Evolutionary conservation across 345 rosid genomes (phyloP).

Genomic region (Euphorbia pulcherrima): DNA sequence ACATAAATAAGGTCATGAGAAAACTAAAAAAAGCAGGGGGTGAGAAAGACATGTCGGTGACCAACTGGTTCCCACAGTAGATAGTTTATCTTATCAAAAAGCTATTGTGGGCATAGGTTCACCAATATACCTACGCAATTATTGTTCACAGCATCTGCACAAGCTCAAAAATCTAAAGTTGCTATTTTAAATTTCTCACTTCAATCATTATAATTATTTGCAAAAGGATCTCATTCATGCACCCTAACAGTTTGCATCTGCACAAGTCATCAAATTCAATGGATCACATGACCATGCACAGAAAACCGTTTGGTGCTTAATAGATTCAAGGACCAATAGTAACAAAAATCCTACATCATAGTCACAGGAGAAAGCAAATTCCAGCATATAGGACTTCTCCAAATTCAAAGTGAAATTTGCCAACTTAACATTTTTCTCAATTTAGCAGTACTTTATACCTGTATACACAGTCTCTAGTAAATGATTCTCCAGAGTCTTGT

Average conservation of each 20-base stretch:
- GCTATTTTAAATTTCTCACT: neutral
- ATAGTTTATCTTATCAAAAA: neutral
- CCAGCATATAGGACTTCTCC: neutral
- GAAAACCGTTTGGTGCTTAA: too few species aligned
- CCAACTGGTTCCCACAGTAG: neutral
- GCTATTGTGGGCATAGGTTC: neutral
- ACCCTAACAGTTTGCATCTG: neutral
- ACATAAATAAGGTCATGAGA: neutral
- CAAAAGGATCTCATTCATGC: neutral
- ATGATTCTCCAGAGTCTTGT: slow-evolving; percentile 60
- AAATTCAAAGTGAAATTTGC: too few species aligned
- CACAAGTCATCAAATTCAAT: too few species aligned
- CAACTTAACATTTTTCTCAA: neutral
- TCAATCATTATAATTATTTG: neutral
- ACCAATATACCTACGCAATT: neutral
- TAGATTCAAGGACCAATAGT: too few species aligned
- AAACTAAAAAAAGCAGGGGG: too few species aligned
- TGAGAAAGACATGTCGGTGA: too few species aligned
- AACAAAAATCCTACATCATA: neutral
- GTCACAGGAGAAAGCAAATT: neutral
- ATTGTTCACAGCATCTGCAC: neutral
- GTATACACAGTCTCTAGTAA: slow-evolving; percentile 38
- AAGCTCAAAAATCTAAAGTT: neutral
- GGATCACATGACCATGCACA: too few species aligned
- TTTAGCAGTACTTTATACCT: slow-evolving; percentile 38